Evolutionary conservation across 108 stramenopile species (phyloP).

Genomic region (Fistulifera solaris): DNA sequence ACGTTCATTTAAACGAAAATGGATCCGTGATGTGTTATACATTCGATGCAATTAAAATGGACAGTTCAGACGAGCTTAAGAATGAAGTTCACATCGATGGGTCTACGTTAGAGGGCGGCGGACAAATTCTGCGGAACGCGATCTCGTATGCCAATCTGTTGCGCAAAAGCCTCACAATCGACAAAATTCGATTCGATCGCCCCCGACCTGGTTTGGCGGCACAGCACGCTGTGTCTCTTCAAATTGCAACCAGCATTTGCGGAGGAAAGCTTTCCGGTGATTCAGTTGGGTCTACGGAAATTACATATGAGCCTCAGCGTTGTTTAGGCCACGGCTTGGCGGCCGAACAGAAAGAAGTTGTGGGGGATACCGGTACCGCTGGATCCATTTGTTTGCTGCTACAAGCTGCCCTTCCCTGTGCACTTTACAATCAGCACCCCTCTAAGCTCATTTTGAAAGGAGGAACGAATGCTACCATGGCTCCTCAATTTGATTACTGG

Average conservation of each 20-base stretch:
- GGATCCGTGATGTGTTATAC: too few relatives aligned
- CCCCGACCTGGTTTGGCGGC: conserved; percentile 41
- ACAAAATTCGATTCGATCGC: conserved; percentile 41
- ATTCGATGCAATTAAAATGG: too few relatives aligned
- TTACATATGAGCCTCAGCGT: conserved; percentile 17
- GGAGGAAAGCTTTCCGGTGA: conserved; percentile 27
- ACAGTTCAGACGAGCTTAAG: too few relatives aligned
- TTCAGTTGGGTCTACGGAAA: conserved; percentile 22
- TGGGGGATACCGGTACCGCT: conserved; percentile 50
- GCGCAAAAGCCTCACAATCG: conserved; percentile 21
- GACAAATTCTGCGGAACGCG: conserved; percentile 59
- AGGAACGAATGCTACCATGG: conserved; percentile 58
- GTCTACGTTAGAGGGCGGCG: conserved; percentile 60
- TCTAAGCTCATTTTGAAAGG: conserved; percentile 23
- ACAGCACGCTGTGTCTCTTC: conserved; percentile 42
- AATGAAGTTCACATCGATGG: conserved; percentile 32
- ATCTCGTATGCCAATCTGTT: conserved; percentile 43
- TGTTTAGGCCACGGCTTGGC: neutral
- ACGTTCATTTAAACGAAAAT: too few relatives aligned
- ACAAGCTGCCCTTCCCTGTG: conserved; percentile 48
- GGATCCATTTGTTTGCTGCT: conserved; percentile 59
- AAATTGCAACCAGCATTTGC: conserved; percentile 25
- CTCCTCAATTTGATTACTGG: conserved; percentile 64
- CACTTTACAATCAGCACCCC: conserved; percentile 12
- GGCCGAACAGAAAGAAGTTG: conserved; percentile 1